Base-by-base conservation (phyloP, 768 basidiomycete species). In the Calocybe indica region DNA sequence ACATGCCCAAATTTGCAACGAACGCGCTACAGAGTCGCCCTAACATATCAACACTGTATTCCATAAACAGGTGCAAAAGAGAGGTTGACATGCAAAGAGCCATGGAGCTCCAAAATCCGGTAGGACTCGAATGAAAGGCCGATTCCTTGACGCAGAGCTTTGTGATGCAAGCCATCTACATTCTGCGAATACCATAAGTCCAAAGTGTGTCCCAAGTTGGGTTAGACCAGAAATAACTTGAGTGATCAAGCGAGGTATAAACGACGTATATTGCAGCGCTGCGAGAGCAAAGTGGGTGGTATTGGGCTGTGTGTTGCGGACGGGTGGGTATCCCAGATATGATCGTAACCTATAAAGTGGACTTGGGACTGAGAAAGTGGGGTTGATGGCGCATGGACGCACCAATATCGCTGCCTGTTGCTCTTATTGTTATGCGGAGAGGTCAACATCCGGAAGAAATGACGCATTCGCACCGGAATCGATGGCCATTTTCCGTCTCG, bases 91-190 rank as follows among this genome's bases (percentile, higher is more conserved):
- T 90, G 88, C 8, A 97, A 64, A 12, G 85, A 90, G 13, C 93
- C 93, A 62, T 97, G 93, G 6, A 97, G 76, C 61, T 95, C 91
- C 15, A 96, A 69, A 38, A 92, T 82, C n/a, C 58, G 59, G 61
- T 66, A 51, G 59, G 65, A 66, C 63, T 68, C 50, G 76, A 72
- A 59, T 36, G 54, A 40, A 31, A 48, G 32, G 14, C 53, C 46
- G 6, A 63, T 59, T 14, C 63, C 53, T 42, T 59, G 55, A 67
- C 65, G 48, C 13, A 88, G 65, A 6, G 91, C 88, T 65, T 89
- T 91, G 44, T 83, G 83, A 58, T 97, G 94, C 5, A 98, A 78
- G 2, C 92, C 93, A 58, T 98, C 95, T n/a, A 98, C 94, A 55
- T 89, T 89, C 73, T 85, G 45, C 29, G 40, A 11, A 37, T 30